A percentile compares a stretch with the other conserved stretches of the same genome.
phyloP scores from a whole-genome alignment of 164 flowering plant genomes.

The Malania oleifera region DNA sequence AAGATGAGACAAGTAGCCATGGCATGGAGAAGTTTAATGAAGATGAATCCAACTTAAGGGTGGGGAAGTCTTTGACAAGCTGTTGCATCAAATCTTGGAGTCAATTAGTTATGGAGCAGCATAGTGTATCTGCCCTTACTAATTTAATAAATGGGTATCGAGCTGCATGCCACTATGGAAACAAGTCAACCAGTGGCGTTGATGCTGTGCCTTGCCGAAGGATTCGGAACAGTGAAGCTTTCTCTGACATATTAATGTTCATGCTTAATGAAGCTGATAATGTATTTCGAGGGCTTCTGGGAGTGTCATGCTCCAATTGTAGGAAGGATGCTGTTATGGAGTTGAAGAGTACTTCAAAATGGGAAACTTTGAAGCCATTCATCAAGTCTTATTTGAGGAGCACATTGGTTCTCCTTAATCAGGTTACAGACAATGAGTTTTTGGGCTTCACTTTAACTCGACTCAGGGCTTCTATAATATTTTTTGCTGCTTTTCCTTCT shows the following conservation, averaged over 20 bases:
- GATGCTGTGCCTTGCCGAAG: constrained; percentile 18
- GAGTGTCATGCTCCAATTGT: constrained; percentile 41
- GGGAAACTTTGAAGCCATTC: constrained; percentile 62
- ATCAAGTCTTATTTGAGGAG: constrained; percentile 83
- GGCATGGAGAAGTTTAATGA: constrained; percentile 20
- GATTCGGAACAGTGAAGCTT: constrained; percentile 42
- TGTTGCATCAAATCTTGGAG: constrained; percentile 45
- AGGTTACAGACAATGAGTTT: constrained; percentile 62
- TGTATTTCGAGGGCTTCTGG: constrained; percentile 49
- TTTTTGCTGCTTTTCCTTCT: constrained; percentile 69
- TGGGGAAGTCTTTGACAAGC: constrained; percentile 33
- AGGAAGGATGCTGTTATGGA: constrained; percentile 48
- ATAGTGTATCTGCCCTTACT: constrained; percentile 43
- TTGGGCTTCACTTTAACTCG: constrained; percentile 50
- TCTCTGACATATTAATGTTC: constrained; percentile 47
- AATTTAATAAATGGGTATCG: constrained; percentile 72
- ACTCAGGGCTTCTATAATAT: constrained; percentile 57
- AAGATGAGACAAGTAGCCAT: constrained; percentile 36
- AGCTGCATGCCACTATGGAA: constrained; percentile 70
- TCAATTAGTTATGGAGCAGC: constrained; percentile 40
- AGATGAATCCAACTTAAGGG: constrained; percentile 12
- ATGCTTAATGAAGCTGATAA: constrained; percentile 64
- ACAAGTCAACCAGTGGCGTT: constrained; percentile 26
- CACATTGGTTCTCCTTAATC: constrained; percentile 60
- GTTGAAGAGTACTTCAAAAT: constrained; percentile 49